Base-by-base conservation (phyloP, 2,329 filamentous ascomycete genomes). In the Colletotrichum horii region DNA sequence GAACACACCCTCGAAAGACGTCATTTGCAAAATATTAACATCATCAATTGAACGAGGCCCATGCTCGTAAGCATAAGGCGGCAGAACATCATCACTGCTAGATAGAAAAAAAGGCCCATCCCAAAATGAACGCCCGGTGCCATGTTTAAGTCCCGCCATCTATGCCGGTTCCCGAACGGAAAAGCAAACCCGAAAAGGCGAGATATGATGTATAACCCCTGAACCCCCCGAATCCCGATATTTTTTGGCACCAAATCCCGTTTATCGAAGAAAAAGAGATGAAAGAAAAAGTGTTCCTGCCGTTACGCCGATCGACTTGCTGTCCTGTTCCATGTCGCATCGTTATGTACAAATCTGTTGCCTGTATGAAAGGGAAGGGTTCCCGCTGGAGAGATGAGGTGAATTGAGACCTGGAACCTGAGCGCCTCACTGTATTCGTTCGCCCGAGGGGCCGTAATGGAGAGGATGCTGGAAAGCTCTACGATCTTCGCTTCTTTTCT, bases 401-500 rank as follows among this genome's bases (percentile, higher is more conserved):
- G 26, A 19, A 67, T 9, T 48, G 22, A 74, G 65, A 48, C 26
- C 24, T 15, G 26, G 15, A 28, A 15, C 43, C 70, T 24, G 22
- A 52, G 62, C 70, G 65, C 74, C 65, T 76, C 34, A 58, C 74
- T 69, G 36, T 55, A 38, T 2, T 38, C 8, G 24, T 12, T 58
- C 52, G 43, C 26, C 19, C 15, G 55, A 16, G 8, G 26, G 64
- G 32, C 65, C 19, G 26, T 19, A 68, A 55, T 24, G 22, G n/a
- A n/a, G 52, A 28, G 12, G 34, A 58, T 67, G 62, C 48, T 68
- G 67, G 16, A 16, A 34, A 68, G n/a, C 58, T 52, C 58, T 69
- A 69, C 8, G 36, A 56, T 4, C 76, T 69, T 34, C 75, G 73
- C 15, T 69, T 66, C 22, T 76, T 28, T 69, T 71, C 84, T 71